Percentiles rank a stretch among this genome's conserved stretches.
Conservation (phyloP, 1,284 basidiomycete species). For the Leccinum olivaceoglutinosum region DNA sequence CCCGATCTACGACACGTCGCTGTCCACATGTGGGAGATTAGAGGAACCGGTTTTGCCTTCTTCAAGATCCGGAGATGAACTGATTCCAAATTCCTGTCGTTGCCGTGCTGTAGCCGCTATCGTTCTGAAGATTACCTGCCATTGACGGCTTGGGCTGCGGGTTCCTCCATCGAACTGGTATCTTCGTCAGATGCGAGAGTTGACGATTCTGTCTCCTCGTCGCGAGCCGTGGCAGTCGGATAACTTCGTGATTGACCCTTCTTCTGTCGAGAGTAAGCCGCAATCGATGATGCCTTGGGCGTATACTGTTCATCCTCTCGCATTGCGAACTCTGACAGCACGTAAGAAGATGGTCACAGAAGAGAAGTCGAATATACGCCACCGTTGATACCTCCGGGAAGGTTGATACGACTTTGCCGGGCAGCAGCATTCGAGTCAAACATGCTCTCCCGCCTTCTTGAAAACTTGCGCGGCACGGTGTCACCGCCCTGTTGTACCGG, state of each 20-base stretch:
- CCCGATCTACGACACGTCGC: constrained; percentile 44
- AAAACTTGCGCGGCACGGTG: constrained; percentile 3
- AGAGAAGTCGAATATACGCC: constrained; percentile 11
- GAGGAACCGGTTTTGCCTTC: constrained; percentile 17
- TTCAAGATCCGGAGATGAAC: constrained; percentile 33
- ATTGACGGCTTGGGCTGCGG: not conserved
- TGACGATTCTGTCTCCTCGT: constrained; percentile 13
- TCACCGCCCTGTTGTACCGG: constrained; percentile 18
- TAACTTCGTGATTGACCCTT: constrained; percentile 1
- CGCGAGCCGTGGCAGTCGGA: not conserved
- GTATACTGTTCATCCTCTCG: constrained; percentile 18
- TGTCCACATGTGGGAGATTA: constrained; percentile 39
- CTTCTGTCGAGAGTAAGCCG: constrained; percentile 8
- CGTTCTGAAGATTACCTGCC: not conserved
- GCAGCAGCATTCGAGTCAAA: constrained; percentile 3
- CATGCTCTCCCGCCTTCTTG: constrained; percentile 6
- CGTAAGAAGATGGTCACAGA: constrained; percentile 6
- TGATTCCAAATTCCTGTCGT: constrained; percentile 43
- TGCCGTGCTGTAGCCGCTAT: constrained; percentile 40
- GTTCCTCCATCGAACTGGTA: not conserved
- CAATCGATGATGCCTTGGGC: constrained; percentile 12
- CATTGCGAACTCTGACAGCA: constrained; percentile 8
- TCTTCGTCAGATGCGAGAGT: constrained; percentile 17
- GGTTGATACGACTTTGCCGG: constrained; percentile 7
- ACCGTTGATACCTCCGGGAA: constrained; percentile 6